Evolutionary conservation across 2,329 filamentous ascomycete genomes (phyloP).

Genomic region (Kalaharituber pfeilii): DNA sequence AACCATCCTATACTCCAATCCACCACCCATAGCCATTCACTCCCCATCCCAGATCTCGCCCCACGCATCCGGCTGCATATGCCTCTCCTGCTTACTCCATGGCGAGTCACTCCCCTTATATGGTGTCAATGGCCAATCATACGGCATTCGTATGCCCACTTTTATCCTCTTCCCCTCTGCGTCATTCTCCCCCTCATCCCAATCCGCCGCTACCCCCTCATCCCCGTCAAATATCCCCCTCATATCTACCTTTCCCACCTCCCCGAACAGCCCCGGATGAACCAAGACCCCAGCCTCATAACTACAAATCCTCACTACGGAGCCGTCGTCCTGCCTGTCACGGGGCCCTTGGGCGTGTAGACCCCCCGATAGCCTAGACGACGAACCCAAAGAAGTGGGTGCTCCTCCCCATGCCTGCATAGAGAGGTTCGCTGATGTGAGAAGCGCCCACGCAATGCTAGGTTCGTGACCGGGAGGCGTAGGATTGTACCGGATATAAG

Average conservation of each 20-base stretch:
- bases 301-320: conserved; percentile 50
- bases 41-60: too few relatives aligned
- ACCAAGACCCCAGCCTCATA: conserved; percentile 73
- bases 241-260: conserved; percentile 37
- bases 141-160: conserved; percentile 65
- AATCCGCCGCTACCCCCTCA: too few relatives aligned
- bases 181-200: conserved; percentile 19
- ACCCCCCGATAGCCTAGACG: conserved; percentile 2
- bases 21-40: too few relatives aligned
- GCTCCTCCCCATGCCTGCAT: conserved; percentile 75
- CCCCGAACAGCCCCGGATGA: conserved; percentile 48
- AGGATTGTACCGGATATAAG: conserved; percentile 51
- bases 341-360: neutral
- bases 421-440: conserved; percentile 82
- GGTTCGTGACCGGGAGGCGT: too few relatives aligned
- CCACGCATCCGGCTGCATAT: too few relatives aligned
- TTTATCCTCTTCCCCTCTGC: conserved; percentile 25
- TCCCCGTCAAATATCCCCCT: conserved; percentile 30
- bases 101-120: conserved; percentile 50
- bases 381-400: conserved; percentile 12
- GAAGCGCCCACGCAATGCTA: conserved; percentile 51
- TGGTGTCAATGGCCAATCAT: conserved; percentile 52
- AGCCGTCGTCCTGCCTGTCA: conserved; percentile 20
- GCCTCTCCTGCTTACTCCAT: conserved; percentile 35
- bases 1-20: too few relatives aligned